Evolutionary conservation across 805 yeast species (phyloP).

Genomic region (Wickerhamomyces hampshirensis): DNA sequence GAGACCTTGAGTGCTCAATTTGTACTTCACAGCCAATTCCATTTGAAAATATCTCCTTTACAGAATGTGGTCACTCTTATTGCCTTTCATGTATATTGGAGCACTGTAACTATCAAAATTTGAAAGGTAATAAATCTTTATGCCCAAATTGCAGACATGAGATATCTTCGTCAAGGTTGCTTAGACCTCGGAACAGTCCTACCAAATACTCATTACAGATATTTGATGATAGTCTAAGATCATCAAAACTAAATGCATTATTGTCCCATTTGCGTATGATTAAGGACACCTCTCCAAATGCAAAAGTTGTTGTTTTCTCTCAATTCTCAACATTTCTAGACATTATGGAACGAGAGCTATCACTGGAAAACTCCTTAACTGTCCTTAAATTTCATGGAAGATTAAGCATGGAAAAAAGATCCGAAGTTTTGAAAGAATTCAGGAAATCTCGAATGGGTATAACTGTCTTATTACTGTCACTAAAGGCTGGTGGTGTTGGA

Average conservation of each 20-base stretch:
- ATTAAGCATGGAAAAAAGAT: conserved; percentile 59
- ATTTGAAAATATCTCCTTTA: conserved; percentile 48
- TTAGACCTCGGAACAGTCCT: conserved; percentile 23
- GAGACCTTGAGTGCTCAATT: conserved; percentile 72
- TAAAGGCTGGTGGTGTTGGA: conserved; percentile 95
- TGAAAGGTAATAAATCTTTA: conserved; percentile 38
- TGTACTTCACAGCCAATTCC: conserved; percentile 69
- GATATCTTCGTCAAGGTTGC: conserved; percentile 45
- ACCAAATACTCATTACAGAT: conserved; percentile 11
- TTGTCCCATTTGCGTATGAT: conserved; percentile 51
- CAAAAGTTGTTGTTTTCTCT: conserved; percentile 82
- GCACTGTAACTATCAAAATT: conserved; percentile 64
- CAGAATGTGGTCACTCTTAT: conserved; percentile 78
- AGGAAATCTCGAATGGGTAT: conserved; percentile 26
- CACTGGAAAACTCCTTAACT: conserved; percentile 40
- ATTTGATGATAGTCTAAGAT: conserved; percentile 34
- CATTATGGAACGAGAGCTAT: conserved; percentile 60
- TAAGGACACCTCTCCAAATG: conserved; percentile 52
- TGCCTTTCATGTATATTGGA: conserved; percentile 71
- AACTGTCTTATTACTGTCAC: conserved; percentile 60
- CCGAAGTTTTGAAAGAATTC: conserved; percentile 55
- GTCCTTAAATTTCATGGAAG: conserved; percentile 82
- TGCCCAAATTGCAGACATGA: conserved; percentile 76
- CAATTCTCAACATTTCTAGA: conserved; percentile 85
- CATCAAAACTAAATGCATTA: conserved; percentile 72